Evolutionary conservation across 2,329 filamentous ascomycete genomes (phyloP).

Genomic region (Fusarium equiseti): DNA sequence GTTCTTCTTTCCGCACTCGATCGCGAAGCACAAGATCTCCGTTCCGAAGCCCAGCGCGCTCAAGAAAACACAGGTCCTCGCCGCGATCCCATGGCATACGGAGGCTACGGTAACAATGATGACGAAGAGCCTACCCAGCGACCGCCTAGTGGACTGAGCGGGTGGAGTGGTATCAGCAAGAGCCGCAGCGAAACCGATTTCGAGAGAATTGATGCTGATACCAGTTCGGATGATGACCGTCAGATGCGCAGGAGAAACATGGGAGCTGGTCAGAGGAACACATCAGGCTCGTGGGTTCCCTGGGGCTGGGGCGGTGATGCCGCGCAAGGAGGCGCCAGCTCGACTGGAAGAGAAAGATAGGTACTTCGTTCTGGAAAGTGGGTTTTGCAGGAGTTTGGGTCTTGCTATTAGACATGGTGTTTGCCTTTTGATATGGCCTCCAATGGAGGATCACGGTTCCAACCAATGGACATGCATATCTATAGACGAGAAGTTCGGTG

Average conservation of each 20-base stretch:
- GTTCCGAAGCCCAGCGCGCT: conserved; percentile 50
- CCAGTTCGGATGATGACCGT: conserved; percentile 67
- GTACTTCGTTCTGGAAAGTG: conserved; percentile 33
- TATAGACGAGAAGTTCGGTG: conserved; percentile 25
- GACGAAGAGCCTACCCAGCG: conserved; percentile 55
- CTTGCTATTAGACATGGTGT: conserved; percentile 32
- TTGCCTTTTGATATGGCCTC: conserved; percentile 29
- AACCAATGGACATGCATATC: conserved; percentile 25
- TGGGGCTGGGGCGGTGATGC: conserved; percentile 58
- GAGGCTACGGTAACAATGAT: conserved; percentile 47
- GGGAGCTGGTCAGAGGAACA: conserved; percentile 37
- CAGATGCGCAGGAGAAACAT: conserved; percentile 51
- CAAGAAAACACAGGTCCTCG: conserved; percentile 41
- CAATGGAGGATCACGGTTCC: conserved; percentile 1
- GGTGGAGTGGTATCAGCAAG: conserved; percentile 74
- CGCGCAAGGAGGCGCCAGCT: conserved; percentile 44
- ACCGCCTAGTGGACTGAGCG: conserved; percentile 62
- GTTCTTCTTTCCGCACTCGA: conserved; percentile 83
- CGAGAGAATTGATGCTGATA: conserved; percentile 86
- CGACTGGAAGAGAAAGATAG: conserved; percentile 57
- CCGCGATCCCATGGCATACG: conserved; percentile 42
- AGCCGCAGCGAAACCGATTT: conserved; percentile 90
- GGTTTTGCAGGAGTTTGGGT: conserved; percentile 49
- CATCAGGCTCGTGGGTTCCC: conserved; percentile 61
- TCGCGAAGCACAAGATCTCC: conserved; percentile 76